Evolutionary conservation across 352 stramenopile genomes (phyloP).

Genomic region (Globisporangium radiosum): DNA sequence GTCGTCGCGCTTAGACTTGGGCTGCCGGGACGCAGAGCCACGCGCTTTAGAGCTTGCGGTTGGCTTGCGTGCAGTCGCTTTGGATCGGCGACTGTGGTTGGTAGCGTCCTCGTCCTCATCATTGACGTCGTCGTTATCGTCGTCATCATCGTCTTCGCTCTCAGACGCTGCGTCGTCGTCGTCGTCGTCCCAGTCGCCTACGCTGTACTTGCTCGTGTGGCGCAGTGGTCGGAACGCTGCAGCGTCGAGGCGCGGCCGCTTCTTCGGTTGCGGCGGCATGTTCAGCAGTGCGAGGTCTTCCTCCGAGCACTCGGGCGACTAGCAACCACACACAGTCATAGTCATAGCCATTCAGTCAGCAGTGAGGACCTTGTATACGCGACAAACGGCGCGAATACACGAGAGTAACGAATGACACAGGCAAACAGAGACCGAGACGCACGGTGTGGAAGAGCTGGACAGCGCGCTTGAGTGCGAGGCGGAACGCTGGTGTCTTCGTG

Average conservation of each 20-base stretch:
- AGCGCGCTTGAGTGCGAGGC: conserved; percentile 26
- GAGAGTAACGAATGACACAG: background rate
- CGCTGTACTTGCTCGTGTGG: conserved; percentile 7
- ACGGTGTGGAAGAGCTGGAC: conserved; percentile 41
- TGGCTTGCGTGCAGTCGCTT: background rate
- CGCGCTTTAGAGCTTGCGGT: background rate
- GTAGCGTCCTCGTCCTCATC: conserved; percentile 5
- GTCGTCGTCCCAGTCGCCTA: conserved; percentile 7
- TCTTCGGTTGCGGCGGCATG: conserved; percentile 19
- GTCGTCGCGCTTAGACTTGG: background rate
- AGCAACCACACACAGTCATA: background rate
- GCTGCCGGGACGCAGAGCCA: no score
- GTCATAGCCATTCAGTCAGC: background rate
- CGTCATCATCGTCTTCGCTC: background rate
- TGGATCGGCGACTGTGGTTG: background rate
- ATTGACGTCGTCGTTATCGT: background rate
- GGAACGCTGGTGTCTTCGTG: conserved; percentile 16
- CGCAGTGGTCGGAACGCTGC: conserved; percentile 1
- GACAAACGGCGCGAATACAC: background rate
- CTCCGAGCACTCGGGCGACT: conserved; percentile 23
- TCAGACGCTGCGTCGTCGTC: background rate
- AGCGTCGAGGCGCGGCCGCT: conserved; percentile 25
- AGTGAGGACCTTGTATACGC: no score
- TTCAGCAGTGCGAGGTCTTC: conserved; percentile 33
- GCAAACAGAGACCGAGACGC: conserved; percentile 1